Percentiles rank a stretch among this genome's conserved stretches.
These are phyloP conservation scores for Erodium moschatum DNA, from an alignment of 441 rosid genomes.

Conservation along the genomic window DNA sequence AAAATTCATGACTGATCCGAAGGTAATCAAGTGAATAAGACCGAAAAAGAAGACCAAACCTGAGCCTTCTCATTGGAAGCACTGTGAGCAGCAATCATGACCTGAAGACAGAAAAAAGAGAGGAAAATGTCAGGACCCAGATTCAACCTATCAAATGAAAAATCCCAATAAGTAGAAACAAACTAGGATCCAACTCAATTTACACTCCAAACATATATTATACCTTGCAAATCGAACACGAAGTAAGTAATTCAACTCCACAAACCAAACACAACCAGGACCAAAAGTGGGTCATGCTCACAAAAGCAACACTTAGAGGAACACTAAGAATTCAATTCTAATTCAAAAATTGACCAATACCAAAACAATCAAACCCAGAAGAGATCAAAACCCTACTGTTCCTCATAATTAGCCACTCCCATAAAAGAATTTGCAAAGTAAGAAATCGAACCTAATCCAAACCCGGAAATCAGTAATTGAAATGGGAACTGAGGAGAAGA, in stretches of 20 bases:
- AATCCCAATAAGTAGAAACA: not conserved
- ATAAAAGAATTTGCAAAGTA: too few relatives aligned
- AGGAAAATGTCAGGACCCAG: not conserved
- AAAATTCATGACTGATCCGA: not conserved
- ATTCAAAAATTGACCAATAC: too few relatives aligned
- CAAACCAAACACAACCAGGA: too few relatives aligned
- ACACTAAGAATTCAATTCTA: too few relatives aligned
- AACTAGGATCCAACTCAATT: not conserved
- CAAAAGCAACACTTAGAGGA: not conserved
- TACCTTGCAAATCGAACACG: too few relatives aligned
- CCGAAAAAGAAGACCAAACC: constrained; percentile 28
- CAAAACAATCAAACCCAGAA: not conserved
- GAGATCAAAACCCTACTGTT: not conserved
- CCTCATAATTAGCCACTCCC: too few relatives aligned
- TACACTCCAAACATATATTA: not conserved
- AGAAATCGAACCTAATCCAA: not conserved
- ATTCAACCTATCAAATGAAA: not conserved
- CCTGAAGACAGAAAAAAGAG: constrained; percentile 32
- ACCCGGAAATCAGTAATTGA: not conserved
- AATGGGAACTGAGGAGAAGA: not conserved
- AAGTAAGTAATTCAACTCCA: too few relatives aligned
- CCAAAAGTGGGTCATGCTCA: too few relatives aligned
- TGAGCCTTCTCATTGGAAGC: constrained; percentile 87
- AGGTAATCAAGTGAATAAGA: too few relatives aligned
- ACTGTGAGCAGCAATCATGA: constrained; percentile 65